Evolutionary conservation across 345 rosid species (phyloP).

Genomic region (Microcos paniculata): DNA sequence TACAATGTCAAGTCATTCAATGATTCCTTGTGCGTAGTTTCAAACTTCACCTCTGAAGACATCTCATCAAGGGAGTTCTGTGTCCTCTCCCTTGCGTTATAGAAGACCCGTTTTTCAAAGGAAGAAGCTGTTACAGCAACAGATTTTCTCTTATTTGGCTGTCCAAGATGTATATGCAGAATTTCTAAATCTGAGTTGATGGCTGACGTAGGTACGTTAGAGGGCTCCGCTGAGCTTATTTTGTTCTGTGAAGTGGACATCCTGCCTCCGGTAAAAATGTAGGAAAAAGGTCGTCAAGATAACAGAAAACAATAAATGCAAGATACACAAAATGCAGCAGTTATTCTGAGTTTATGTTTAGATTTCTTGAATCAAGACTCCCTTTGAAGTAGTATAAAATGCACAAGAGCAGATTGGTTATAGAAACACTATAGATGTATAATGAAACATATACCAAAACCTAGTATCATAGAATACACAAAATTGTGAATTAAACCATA

Average conservation of each 20-base stretch:
- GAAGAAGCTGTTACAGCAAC: slow-evolving; percentile 3
- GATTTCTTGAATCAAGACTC: background rate
- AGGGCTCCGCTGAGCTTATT: slow-evolving; percentile 15
- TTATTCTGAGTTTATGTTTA: no score
- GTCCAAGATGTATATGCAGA: slow-evolving; percentile 15
- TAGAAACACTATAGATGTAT: no score
- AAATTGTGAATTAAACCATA: no score
- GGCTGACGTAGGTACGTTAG: slow-evolving; percentile 23
- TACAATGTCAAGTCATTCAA: slow-evolving; percentile 24
- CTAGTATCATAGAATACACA: no score
- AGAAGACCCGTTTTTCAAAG: slow-evolving; percentile 18
- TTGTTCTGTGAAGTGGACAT: no score
- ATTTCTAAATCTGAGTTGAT: slow-evolving; percentile 34
- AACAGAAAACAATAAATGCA: no score
- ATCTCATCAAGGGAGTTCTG: slow-evolving; percentile 30
- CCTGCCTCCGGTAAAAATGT: no score
- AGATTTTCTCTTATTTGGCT: slow-evolving; percentile 26
- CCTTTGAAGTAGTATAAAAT: no score
- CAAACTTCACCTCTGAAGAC: slow-evolving; percentile 22
- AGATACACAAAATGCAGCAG: no score
- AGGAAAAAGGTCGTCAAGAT: background rate
- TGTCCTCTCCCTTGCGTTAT: slow-evolving; percentile 15
- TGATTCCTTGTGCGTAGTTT: slow-evolving; percentile 14
- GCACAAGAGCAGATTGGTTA: no score
- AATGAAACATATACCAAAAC: no score